Conservation (phyloP, 2,329 filamentous ascomycete genomes). For the Zasmidium angulare region DNA sequence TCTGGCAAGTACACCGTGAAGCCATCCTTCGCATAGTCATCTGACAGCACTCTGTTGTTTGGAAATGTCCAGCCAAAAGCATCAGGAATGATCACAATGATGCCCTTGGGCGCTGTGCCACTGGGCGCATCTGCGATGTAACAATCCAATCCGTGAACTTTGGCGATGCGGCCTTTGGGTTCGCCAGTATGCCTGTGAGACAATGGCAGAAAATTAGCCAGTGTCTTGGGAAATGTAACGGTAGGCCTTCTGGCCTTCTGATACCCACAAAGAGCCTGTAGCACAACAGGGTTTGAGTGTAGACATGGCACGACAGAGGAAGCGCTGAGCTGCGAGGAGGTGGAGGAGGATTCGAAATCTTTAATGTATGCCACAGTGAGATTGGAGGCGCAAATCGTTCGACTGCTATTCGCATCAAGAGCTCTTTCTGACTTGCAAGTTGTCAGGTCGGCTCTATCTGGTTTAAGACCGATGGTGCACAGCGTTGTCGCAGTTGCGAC, state of each 20-base stretch:
- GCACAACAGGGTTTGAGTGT: conserved; percentile 37
- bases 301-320: conserved; percentile 8
- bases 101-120: conserved; percentile 29
- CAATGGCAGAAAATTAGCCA: too few species aligned
- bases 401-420: too few species aligned
- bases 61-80: conserved; percentile 38
- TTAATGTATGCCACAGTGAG: too few species aligned
- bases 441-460: too few species aligned
- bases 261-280: conserved; percentile 37
- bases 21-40: conserved; percentile 37
- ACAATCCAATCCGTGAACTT: conserved; percentile 38
- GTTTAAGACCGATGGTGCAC: too few species aligned
- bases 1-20: conserved; percentile 37
- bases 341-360: too few species aligned
- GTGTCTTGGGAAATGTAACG: background rate
- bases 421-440: too few species aligned
- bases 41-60: conserved; percentile 40
- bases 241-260: too few species aligned
- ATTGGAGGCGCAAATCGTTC: too few species aligned
- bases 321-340: too few species aligned
- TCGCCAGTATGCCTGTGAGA: conserved; percentile 40
- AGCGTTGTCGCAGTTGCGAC: too few species aligned
- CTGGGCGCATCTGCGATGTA: conserved; percentile 38
- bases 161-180: conserved; percentile 35
- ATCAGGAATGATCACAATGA: conserved; percentile 41